phyloP scores from a whole-genome alignment of 192 early-diverging fungal genomes.

The Cetraspora pellucida region DNA sequence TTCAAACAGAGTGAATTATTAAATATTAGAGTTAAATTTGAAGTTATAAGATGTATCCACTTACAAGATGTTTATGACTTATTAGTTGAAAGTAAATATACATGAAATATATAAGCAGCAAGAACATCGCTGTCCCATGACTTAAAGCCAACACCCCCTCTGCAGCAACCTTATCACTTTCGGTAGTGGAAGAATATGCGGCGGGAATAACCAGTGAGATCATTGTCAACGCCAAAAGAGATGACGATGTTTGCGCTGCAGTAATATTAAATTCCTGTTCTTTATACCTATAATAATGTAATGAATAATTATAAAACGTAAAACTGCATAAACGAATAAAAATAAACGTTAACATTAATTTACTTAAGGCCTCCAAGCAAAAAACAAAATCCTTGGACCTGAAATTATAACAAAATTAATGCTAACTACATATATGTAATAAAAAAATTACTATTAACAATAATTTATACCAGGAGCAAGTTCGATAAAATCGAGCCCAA shows the following conservation, averaged over 20 bases:
- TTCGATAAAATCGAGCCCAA: too few species aligned
- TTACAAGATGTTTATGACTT: background rate
- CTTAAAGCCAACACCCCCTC: conserved; percentile 60
- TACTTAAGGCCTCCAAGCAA: too few species aligned
- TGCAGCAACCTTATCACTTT: conserved; percentile 38
- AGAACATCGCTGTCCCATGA: conserved; percentile 68
- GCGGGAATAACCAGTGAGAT: conserved; percentile 72
- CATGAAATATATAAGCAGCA: conserved; percentile 67
- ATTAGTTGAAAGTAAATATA: conserved; percentile 83
- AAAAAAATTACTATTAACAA: too few species aligned
- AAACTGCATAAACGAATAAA: too few species aligned
- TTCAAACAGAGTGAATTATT: conserved; percentile 70
- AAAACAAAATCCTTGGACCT: too few species aligned
- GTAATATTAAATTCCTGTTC: conserved; percentile 69
- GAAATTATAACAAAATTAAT: too few species aligned
- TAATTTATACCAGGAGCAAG: too few species aligned
- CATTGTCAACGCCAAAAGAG: conserved; percentile 65
- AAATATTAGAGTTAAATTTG: background rate
- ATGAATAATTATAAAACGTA: too few species aligned
- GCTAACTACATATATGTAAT: too few species aligned
- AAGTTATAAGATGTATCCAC: background rate
- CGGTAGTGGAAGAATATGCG: conserved; percentile 61
- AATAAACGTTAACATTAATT: too few species aligned
- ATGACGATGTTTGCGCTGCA: conserved; percentile 71
- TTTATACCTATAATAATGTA: background rate